These are phyloP conservation scores for Penicillium nordicum DNA, from an alignment of 2,329 filamentous ascomycete species.

Conservation along the genomic window DNA sequence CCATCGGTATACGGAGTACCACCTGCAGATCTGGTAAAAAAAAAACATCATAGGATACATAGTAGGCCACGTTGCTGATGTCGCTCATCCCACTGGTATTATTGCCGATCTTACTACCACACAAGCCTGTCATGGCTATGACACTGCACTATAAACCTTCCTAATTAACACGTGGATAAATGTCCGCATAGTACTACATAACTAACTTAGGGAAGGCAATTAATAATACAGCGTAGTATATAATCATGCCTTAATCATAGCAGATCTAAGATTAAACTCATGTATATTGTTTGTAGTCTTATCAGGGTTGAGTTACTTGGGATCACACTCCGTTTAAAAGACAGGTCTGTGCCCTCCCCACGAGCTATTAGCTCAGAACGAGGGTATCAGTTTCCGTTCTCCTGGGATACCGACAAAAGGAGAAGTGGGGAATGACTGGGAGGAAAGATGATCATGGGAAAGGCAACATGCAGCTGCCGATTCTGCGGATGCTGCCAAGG, in stretches of 20 bases:
- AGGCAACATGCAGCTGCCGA: neutral
- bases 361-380: neutral
- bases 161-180: neutral
- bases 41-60: neutral
- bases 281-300: neutral
- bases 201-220: neutral
- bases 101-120: slow-evolving; percentile 5
- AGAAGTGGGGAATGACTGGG: neutral
- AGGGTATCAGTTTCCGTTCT: neutral
- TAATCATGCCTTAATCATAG: neutral
- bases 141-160: neutral
- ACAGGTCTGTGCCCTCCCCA: neutral
- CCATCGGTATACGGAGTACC: neutral
- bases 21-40: neutral
- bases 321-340: neutral
- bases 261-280: neutral
- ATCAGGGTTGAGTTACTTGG: neutral
- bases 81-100: neutral
- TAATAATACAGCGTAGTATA: neutral
- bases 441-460: neutral
- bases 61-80: neutral
- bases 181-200: neutral
- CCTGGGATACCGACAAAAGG: neutral
- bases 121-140: neutral
- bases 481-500: neutral